Conservation (phyloP, 352 stramenopile species). For the Phytophthora constricta region DNA sequence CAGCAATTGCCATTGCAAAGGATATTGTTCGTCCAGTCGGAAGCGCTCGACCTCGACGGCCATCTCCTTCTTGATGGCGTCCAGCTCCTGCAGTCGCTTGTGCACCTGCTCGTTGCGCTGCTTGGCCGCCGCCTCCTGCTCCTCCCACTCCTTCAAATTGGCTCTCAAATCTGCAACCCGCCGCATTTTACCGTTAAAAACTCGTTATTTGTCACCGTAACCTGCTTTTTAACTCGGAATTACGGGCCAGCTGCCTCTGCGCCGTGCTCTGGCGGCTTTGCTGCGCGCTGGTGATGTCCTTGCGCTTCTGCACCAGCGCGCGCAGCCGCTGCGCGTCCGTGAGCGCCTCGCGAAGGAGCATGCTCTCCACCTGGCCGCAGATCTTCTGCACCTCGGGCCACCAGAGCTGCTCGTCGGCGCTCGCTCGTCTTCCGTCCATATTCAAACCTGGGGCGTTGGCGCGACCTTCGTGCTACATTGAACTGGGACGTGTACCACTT, state of each 20-base stretch:
- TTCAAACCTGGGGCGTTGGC: conserved; percentile 13
- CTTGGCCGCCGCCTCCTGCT: conserved; percentile 51
- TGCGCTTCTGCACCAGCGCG: conserved; percentile 61
- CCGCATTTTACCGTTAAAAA: neutral
- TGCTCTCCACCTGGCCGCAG: conserved; percentile 65
- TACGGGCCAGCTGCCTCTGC: conserved; percentile 68
- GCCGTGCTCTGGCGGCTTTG: conserved; percentile 52
- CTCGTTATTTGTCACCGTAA: neutral
- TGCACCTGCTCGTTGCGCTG: conserved; percentile 60
- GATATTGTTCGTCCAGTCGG: conserved; percentile 75
- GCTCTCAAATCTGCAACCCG: conserved; percentile 50
- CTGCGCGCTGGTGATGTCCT: conserved; percentile 58
- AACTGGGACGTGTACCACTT: no score
- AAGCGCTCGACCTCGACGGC: conserved; percentile 68
- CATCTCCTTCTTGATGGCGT: conserved; percentile 72
- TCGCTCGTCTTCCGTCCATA: conserved; percentile 33
- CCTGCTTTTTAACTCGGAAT: neutral
- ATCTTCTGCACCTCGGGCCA: conserved; percentile 77
- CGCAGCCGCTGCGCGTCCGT: conserved; percentile 67
- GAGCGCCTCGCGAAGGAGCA: conserved; percentile 65
- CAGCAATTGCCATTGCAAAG: conserved; percentile 13
- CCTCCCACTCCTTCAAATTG: conserved; percentile 74
- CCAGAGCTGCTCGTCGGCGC: conserved; percentile 38
- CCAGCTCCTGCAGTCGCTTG: conserved; percentile 67
- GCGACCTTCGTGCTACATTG: conserved; percentile 40